Evolutionary conservation across 2,329 filamentous ascomycete species (phyloP), one percentile per base, ranked within the genome.

Genomic region (Periconia sp.): DNA sequence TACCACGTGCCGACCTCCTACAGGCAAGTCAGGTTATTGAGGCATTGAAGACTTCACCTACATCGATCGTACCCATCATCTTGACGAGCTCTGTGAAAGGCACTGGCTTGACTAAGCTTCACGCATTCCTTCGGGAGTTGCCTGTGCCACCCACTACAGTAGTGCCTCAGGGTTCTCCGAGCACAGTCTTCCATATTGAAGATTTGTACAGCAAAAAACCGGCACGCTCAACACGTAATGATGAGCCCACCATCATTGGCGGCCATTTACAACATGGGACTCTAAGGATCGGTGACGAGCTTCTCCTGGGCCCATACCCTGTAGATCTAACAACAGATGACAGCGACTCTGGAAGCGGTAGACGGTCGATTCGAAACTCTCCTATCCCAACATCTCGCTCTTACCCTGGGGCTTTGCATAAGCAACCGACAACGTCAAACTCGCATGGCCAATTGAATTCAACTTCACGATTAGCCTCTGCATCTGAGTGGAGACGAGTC

Each of bases 61-160:
- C 61, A 19, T 68, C 65, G 1, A 78, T 85, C 33, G 89, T 97
- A 1, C 94, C 94, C 0, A 92, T 99, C 46, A 76, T 97, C 1
- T 81, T 97, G 53, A 93, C 92, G 3, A 97, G 92, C 67, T 86
- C 92, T 3, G 87, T 96, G 1, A 91, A 88, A 61, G 94, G 93
- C 0, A 87, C 82, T 13, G 93, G 94, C 0, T 88, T 97, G 50
- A 86, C 86, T 6, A 83, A 89, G 50, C 72, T 96, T 19, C 94
- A 97, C 75, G 90, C 91, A 17, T 81, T 97, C 18, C 78, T 99
- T 13, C 84, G 87, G 53, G 83, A 82, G 51, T 79, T 99, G 41
- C 92, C 92, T 0, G 79, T 93, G 19, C 87, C 70, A 1, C 41
- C 60, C 2, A 17, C 41, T 20, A 40, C 53, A 3, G 52, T 20